A percentile compares a stretch with the other conserved stretches of the same genome.
Conservation (phyloP, 495 filamentous ascomycete genomes). For the Aspergillus wentii region DNA sequence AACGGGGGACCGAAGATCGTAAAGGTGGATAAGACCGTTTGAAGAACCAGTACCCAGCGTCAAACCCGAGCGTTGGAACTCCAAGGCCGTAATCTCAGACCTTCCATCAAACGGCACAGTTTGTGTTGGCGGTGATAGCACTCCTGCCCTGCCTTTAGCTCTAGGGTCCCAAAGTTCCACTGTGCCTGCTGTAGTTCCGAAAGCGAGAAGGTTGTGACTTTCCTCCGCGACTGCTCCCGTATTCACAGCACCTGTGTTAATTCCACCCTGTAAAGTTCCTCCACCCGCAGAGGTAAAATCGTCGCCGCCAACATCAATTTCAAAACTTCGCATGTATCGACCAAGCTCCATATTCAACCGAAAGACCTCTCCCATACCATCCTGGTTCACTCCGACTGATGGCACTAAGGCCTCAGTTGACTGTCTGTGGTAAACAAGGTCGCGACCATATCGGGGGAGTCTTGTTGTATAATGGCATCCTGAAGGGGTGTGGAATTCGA, state of each 20-base stretch:
- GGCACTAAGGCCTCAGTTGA: constrained; percentile 84
- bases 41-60: constrained; percentile 85
- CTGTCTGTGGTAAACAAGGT: constrained; percentile 79
- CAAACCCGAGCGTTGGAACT: constrained; percentile 81
- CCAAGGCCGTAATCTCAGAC: constrained; percentile 77
- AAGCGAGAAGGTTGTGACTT: constrained; percentile 86
- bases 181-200: constrained; percentile 92
- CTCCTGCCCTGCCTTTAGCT: constrained; percentile 72
- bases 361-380: constrained; percentile 87
- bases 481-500: constrained; percentile 90
- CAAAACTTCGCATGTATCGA: constrained; percentile 77
- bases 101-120: constrained; percentile 42
- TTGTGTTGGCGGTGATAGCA: constrained; percentile 51
- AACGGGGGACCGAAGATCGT: constrained; percentile 84
- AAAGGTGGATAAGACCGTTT: constrained; percentile 83
- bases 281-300: constrained; percentile 58
- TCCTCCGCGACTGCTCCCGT: constrained; percentile 83
- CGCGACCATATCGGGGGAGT: constrained; percentile 87
- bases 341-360: constrained; percentile 86
- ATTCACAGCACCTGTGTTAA: constrained; percentile 80
- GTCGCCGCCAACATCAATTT: constrained; percentile 82
- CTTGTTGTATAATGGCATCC: constrained; percentile 85
- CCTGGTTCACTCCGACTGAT: constrained; percentile 77
- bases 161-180: constrained; percentile 96
- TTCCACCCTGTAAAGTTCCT: constrained; percentile 74